Percentiles rank a stretch among this genome's conserved stretches.
Evolutionary conservation across 306 rosid species (phyloP).

Genomic region (Purshia tridentata): DNA sequence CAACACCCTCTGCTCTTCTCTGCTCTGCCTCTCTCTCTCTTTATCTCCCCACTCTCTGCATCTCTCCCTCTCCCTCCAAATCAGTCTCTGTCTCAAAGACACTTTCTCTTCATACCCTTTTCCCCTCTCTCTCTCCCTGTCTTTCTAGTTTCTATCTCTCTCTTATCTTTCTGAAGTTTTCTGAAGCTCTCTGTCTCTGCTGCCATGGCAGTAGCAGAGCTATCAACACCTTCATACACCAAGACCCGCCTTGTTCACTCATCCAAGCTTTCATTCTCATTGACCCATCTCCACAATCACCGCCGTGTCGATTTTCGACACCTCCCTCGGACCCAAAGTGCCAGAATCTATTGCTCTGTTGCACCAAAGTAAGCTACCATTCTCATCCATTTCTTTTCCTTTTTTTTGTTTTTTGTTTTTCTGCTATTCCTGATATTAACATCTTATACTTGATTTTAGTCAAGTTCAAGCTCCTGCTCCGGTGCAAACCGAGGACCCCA

Average conservation of each 20-base stretch:
- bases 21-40: not conserved
- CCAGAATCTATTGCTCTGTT: constrained; percentile 67
- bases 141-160: not conserved
- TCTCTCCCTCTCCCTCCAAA: constrained; percentile 33
- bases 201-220: constrained; percentile 72
- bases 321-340: constrained; percentile 29
- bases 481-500: constrained; percentile 39
- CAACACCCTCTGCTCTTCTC: not conserved
- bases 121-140: constrained; percentile 9
- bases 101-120: not conserved
- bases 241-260: constrained; percentile 44
- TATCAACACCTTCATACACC: constrained; percentile 46
- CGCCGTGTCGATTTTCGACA: constrained; percentile 43
- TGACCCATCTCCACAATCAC: constrained; percentile 37
- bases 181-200: constrained; percentile 27
- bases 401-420: not conserved
- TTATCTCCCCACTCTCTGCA: not conserved
- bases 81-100: constrained; percentile 15
- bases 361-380: constrained; percentile 61
- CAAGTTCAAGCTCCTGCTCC: constrained; percentile 64
- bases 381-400: not conserved
- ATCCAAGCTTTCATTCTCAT: constrained; percentile 45
- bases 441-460: constrained; percentile 38
- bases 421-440: not conserved
- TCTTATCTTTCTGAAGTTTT: constrained; percentile 1